Evolutionary conservation across 2,329 filamentous ascomycete species (phyloP).

Genomic region (Fusarium sp.): DNA sequence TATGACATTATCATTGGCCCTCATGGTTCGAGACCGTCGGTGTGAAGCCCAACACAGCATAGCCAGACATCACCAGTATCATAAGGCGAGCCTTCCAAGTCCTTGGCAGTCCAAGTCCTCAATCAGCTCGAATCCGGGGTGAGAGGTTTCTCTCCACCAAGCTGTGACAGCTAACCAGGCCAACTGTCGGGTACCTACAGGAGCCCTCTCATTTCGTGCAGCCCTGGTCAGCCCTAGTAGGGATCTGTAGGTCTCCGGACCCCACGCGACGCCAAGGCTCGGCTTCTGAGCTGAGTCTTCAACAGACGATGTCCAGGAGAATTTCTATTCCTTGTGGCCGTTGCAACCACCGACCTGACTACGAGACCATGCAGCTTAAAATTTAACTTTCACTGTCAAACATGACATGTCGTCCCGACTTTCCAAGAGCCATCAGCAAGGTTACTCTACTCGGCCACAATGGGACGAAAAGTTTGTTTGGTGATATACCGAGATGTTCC

Average conservation of each 20-base stretch:
- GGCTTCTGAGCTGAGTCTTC: conserved; percentile 22
- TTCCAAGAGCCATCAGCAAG: not conserved
- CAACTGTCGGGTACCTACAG: conserved; percentile 38
- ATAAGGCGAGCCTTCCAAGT: conserved; percentile 6
- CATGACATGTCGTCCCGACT: not conserved
- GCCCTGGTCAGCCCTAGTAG: conserved; percentile 41
- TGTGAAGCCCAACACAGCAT: conserved; percentile 14
- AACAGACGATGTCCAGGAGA: not conserved
- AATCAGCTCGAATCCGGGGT: conserved; percentile 42
- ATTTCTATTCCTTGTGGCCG: not conserved
- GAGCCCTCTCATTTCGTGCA: conserved; percentile 35
- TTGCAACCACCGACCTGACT: conserved; percentile 13
- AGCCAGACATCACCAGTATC: conserved; percentile 27
- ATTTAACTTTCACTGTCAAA: conserved; percentile 6
- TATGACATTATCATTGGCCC: conserved; percentile 13
- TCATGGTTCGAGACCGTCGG: conserved; percentile 25
- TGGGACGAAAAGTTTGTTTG: not conserved
- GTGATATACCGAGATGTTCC: not conserved
- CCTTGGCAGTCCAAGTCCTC: conserved; percentile 22
- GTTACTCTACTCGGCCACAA: not conserved
- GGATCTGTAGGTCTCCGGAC: conserved; percentile 21
- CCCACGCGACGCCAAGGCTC: conserved; percentile 38
- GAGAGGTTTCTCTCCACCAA: conserved; percentile 39
- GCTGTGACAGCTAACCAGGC: conserved; percentile 40
- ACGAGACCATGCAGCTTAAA: conserved; percentile 9